Evolutionary conservation across 2,329 filamentous ascomycete genomes (phyloP), one percentile per base, ranked within the genome.

Genomic region (Nakataea oryzae): DNA sequence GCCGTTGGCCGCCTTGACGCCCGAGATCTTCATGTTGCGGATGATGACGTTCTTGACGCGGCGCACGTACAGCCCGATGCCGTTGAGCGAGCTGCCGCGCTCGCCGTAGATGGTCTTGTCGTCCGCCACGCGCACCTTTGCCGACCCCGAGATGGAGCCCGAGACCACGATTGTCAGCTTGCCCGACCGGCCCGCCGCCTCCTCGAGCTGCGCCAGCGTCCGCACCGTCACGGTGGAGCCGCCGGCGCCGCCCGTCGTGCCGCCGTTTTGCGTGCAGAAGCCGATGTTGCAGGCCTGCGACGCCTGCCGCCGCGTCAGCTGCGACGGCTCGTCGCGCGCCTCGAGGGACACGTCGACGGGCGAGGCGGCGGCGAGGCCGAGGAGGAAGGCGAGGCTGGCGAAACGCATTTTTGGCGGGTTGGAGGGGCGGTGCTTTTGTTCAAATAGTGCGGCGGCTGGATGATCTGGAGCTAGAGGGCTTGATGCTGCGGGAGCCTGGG

Each of bases 11-110:
- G 84, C 84, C 17, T 77, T 69, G 34, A 86, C 82, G 69, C 84
- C 81, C 64, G 79, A 73, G 67, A 86, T 84, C 64, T 78, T 79
- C 64, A 88, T 70, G 77, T 88, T 88, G 47, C 84, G 80, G 65
- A 88, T 71, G 65, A 87, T 86, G 63, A 61, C 82, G 70, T 87
- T 87, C 62, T 72, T 75, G 50, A 76, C 74, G 55, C 75, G 74
- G 66, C 79, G 78, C 72, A 87, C 76, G 65, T 79, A 78, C 61
- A 86, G 72, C 29, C 83, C 83, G 59, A 80, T 69, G 34, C 80
- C 78, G 34, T 70, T 75, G 65, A 79, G 69, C 63, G 69, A 74
- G 55, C 71, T 69, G 57, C 73, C 72, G 21, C 71, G 68, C 27
- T 72, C 70, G 17, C 81, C 81, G 50, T 81, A 74, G 65, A 83